Conservation (phyloP, 2,329 filamentous ascomycete genomes). For the Aspergillus niger region DNA sequence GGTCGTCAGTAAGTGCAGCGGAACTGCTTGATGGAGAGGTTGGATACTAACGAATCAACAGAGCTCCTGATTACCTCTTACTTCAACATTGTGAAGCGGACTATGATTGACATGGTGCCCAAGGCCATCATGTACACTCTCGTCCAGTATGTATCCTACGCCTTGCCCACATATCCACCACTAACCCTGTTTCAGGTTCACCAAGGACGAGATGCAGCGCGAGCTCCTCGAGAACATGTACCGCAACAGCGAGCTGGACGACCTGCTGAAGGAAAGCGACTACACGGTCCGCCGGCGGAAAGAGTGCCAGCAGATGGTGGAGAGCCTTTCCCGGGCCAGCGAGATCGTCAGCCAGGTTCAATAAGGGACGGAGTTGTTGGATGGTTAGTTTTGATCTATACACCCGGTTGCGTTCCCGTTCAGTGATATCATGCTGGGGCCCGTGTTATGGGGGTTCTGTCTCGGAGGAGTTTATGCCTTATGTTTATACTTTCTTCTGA, state of each 20-base stretch:
- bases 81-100: conserved; percentile 96
- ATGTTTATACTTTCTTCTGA: conserved; percentile 20
- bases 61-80: conserved; percentile 95
- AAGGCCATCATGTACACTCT: conserved; percentile 99
- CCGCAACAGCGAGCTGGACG: conserved; percentile 83
- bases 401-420: conserved; percentile 9
- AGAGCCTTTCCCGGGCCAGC: conserved; percentile 82
- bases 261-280: conserved; percentile 95
- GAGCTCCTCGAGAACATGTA: conserved; percentile 98
- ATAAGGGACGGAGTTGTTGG: conserved; percentile 34
- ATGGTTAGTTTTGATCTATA: conserved; percentile 22
- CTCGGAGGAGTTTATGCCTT: conserved; percentile 14
- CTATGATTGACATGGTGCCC: conserved; percentile 99
- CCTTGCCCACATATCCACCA: too few species aligned
- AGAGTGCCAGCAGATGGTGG: conserved; percentile 99
- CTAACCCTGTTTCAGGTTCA: conserved; percentile 61
- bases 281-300: conserved; percentile 93
- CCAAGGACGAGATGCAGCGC: conserved; percentile 97
- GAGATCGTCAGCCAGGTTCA: conserved; percentile 89
- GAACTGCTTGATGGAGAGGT: too few species aligned
- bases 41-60: conserved; percentile 40
- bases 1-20: conserved; percentile 78
- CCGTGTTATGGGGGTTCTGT: conserved; percentile 17
- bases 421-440: conserved; percentile 8
- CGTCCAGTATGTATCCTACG: conserved; percentile 72